Evolutionary conservation across 2,329 filamentous ascomycete genomes (phyloP), one percentile per base, ranked within the genome.

Genomic region (Gaeumannomyces sp.): DNA sequence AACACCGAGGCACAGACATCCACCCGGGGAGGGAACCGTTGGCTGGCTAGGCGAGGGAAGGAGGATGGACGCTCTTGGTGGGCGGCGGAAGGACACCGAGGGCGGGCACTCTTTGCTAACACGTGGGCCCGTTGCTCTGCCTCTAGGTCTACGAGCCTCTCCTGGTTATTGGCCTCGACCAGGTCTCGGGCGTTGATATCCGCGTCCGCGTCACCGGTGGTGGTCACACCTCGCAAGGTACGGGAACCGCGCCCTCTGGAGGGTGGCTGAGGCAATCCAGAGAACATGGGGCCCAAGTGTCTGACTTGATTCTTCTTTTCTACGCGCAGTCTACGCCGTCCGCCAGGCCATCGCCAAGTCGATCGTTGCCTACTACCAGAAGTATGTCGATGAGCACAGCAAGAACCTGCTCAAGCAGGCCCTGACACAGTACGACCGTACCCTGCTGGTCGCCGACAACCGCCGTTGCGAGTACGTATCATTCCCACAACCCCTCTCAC

Each of bases 341-440:
- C 93, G 95, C 76, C 95, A 99, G 86, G 94, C 95, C 76, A 98
- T 99, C 79, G 89, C 93, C 85, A 99, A 98, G 89, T 90, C 90
- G 76, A 92, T 96, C 79, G 89, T 96, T 59, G 90, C 93, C 82
- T 97, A 97, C 90, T 98, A 97, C 91, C 94, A 97, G 86, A 97
- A 99, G 88, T 99, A 89, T 85, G 92, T 98, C 83, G 95, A 99
- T 79, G 95, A 99, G 91, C 93, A 98, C 91, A 92, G 91, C 85
- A 99, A 99, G 91, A 97, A 98, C 89, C 87, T 93, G 83, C 88
- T 99, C 78, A 99, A 98, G 92, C 90, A 94, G 84, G 91, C 92
- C 73, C 89, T 99, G 74, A 91, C 94, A 77, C 88, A 93, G 81
- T 99, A 75, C 73, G 75, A 77, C 74, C 75, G 75, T 68, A 76